Percentiles rank a stretch among this genome's conserved stretches.
phyloP scores from a whole-genome alignment of 2,329 filamentous ascomycete genomes.

The Chaetomium strumarium region DNA sequence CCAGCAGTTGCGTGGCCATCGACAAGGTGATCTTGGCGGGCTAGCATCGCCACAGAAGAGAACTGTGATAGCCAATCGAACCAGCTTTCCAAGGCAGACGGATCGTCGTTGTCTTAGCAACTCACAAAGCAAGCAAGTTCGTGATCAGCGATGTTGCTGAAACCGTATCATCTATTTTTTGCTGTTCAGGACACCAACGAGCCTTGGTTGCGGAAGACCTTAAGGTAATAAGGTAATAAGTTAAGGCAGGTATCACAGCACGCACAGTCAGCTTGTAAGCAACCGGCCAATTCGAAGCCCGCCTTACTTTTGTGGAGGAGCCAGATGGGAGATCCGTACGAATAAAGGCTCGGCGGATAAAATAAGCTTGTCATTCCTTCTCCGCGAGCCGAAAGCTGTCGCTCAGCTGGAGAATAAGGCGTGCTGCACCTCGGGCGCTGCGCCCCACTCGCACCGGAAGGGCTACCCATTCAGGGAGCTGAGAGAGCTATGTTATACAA shows the following conservation, averaged over 20 bases:
- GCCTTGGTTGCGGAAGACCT: background rate
- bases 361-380: background rate
- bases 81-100: too few species aligned
- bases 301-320: background rate
- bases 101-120: background rate
- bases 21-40: background rate
- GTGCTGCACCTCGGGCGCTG: slow-evolving; percentile 7
- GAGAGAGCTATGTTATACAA: too few species aligned
- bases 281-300: background rate
- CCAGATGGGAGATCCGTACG: background rate
- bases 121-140: background rate
- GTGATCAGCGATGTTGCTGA: background rate
- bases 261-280: background rate
- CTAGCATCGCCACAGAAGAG: background rate
- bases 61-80: background rate
- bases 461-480: too few species aligned
- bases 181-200: background rate
- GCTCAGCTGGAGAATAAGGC: background rate
- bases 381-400: background rate
- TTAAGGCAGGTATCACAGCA: too few species aligned
- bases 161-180: background rate
- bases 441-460: slow-evolving; percentile 1
- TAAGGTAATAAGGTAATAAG: too few species aligned
- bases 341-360: background rate
- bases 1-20: background rate